Base-by-base conservation (phyloP, 169 alveolate genomes). In the Eimeria necatrix region DNA sequence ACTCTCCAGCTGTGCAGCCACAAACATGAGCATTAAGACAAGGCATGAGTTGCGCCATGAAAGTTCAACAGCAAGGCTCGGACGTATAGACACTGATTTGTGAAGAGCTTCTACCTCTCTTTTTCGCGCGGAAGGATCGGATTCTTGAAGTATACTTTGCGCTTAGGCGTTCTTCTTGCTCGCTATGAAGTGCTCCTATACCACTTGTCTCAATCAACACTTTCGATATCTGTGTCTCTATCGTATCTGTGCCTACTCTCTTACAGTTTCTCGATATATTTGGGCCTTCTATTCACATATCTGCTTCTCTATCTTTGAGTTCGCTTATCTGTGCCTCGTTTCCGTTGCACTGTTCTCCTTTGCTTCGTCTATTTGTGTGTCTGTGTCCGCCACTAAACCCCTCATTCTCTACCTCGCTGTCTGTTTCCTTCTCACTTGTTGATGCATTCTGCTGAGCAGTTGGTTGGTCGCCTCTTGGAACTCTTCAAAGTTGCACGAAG, bases 1-100 rank as follows among this genome's bases (percentile, higher is more conserved):
- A 3, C 53, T 24, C 22, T 81, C 90, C 90, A 81, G 73, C 90
- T 81, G 90, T 22, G 24, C 74, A 81, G 71, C n/a, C 87, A 76
- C 41, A 12, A 32, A 32, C 41, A 32, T 32, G 41, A 32, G 2
- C n/a, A n/a, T n/a, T n/a, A n/a, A n/a, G n/a, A n/a, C 0, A 10
- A 68, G 78, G 78, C 46, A 68, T 18, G 2, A 0, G 68, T 18
- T 56, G 68, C 2, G 22, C 20, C 68, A 3, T 32, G 41, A 32
- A 32, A 32, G 41, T 32, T 32, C 41, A 32, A 32, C 41, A 32
- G 41, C 41, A 32, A 32, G 41, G 41, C 41, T 32, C 2, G 41
- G 2, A 32, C 3, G 41, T 32, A 32, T 0, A 32, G 41, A 32
- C 0, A 32, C 41, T 32, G 41, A 32, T 32, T 32, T 32, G 41